Evolutionary conservation across 192 early-diverging fungal genomes (phyloP).

Genomic region (Irineochytrium annulatum): DNA sequence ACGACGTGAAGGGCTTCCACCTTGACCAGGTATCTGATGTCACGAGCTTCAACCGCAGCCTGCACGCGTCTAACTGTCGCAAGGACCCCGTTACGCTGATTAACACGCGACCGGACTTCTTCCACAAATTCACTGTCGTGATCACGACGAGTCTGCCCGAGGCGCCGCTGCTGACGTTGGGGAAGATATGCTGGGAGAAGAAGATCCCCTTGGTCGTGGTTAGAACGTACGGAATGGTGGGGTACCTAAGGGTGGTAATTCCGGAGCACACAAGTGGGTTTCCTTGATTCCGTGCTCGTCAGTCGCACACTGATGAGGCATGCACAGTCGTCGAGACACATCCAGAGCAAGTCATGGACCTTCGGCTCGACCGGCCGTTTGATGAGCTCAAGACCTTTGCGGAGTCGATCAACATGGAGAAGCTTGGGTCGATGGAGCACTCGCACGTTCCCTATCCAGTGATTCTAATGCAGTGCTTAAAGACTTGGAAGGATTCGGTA

Average conservation of each 20-base stretch:
- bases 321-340: constrained; percentile 84
- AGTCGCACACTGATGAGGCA: constrained; percentile 1
- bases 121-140: constrained; percentile 70
- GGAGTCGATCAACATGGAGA: constrained; percentile 62
- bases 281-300: constrained; percentile 8
- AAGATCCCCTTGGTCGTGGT: constrained; percentile 69
- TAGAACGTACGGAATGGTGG: constrained; percentile 71
- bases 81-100: constrained; percentile 49
- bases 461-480: constrained; percentile 71
- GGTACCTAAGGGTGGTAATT: constrained; percentile 62
- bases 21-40: constrained; percentile 46
- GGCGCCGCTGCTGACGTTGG: constrained; percentile 49
- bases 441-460: constrained; percentile 84
- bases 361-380: constrained; percentile 83
- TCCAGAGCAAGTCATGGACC: constrained; percentile 67
- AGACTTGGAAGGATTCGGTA: constrained; percentile 69
- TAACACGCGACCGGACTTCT: constrained; percentile 48
- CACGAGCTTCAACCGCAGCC: too few relatives aligned
- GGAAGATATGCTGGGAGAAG: constrained; percentile 57
- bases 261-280: constrained; percentile 77
- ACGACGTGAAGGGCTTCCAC: constrained; percentile 67
- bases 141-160: constrained; percentile 65
- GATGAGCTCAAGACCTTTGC: constrained; percentile 58
- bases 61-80: not conserved
- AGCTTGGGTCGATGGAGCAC: constrained; percentile 62